A percentile compares a stretch with the other conserved stretches of the same genome.
These are phyloP conservation scores for Taphrina sp. DNA, from an alignment of 1,139 yeast genomes.

Conservation along the genomic window DNA sequence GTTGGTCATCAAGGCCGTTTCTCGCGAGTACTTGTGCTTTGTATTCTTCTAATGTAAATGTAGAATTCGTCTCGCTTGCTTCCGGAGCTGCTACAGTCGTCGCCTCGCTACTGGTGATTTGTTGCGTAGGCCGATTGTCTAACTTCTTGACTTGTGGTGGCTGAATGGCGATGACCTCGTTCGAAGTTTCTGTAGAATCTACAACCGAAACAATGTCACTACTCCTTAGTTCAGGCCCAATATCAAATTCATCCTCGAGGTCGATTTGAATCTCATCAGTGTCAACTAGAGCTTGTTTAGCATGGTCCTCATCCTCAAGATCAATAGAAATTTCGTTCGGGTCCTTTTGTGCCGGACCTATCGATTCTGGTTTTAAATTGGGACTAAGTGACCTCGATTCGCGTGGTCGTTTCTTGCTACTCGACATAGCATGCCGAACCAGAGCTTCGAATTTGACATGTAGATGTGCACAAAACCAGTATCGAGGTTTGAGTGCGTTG, in stretches of 20 bases:
- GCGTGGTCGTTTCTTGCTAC: neutral
- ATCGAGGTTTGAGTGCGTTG: constrained; percentile 55
- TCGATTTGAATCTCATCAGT: constrained; percentile 50
- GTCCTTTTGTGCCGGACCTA: constrained; percentile 34
- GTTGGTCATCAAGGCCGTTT: neutral
- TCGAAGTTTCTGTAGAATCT: too few species aligned
- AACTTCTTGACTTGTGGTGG: neutral
- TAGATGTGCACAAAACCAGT: constrained; percentile 89
- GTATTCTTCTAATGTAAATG: constrained; percentile 14
- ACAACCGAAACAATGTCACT: neutral
- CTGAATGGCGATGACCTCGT: too few species aligned
- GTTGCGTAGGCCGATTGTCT: neutral
- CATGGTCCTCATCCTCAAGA: constrained; percentile 39
- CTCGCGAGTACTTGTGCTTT: constrained; percentile 12
- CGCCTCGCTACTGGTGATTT: too few species aligned
- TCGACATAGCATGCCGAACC: constrained; percentile 45
- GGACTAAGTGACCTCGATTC: neutral
- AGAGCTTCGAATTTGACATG: constrained; percentile 72
- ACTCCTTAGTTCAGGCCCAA: constrained; percentile 23
- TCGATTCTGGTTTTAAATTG: neutral
- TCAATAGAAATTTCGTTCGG: constrained; percentile 43
- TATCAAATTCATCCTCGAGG: constrained; percentile 41
- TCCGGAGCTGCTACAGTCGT: neutral
- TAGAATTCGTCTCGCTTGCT: neutral
- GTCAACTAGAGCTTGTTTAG: constrained; percentile 37